Evolutionary conservation across 1,284 basidiomycete genomes (phyloP), one percentile per base, ranked within the genome.

Genomic region (Blastosporella zonata): DNA sequence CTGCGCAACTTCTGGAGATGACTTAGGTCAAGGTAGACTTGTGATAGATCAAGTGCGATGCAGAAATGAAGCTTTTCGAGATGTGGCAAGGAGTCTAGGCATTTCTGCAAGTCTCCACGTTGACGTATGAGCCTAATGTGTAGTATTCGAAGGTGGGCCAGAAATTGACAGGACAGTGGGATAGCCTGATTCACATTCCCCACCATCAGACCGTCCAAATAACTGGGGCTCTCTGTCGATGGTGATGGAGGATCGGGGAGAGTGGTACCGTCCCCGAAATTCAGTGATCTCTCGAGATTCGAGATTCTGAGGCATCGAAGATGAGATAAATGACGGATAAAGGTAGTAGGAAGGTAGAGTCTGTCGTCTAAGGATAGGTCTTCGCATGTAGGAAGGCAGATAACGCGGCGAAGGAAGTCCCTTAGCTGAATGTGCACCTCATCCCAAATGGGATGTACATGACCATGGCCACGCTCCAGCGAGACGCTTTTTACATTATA

Each of bases 361-460:
- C 3, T 8, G 3, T 35, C 15, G 20, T 34, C 27, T n/a, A 48
- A 8, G 13, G 34, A 23, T 3, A 48, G 27, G 28, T 13, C 18
- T 23, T 48, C 29, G 28, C 47, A 48, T 43, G 41, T 43, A 15
- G 41, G 40, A 25, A 43, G 40, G 25, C 27, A 31, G 7, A 48
- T 31, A 6, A 43, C 28, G 15, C 28, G 27, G 27, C 9, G 9
- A 10, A 48, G 4, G 21, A 31, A 33, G 35, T 43, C 27, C 17
- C 35, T 36, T 15, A 43, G 20, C 20, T 43, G 25, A 7, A 31
- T 37, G 10, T 43, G 20, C 6, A 48, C 6, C 7, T 48, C 40
- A 1, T 12, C 3, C 47, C 40, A 48, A 6, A 4, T 34, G 3
- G 12, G 29, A 12, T 12, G 6, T 6, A 6, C 3, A 7, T 15